Evolutionary conservation across 2,329 filamentous ascomycete genomes (phyloP), one percentile per base, ranked within the genome.

Genomic region (Trichoderma sp.): DNA sequence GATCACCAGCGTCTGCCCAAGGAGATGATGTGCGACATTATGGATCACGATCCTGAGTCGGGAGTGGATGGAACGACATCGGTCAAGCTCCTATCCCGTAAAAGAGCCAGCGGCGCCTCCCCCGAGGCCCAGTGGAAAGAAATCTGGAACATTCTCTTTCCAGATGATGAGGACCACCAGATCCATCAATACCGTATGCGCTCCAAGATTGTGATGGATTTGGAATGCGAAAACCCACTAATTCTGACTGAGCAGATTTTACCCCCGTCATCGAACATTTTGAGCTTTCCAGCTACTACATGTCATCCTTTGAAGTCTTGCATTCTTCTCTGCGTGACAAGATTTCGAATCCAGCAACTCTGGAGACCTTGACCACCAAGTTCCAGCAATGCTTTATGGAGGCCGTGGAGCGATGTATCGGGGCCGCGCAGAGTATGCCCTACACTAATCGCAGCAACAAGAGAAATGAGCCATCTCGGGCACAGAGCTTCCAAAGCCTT

Each of bases 401-500:
- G 68, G 78, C 78, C 0, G 70, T 81, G 3, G 76, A 80, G 27
- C 74, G 76, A 15, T 81, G 79, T 63, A 76, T 78, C 37, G 61
- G 71, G 32, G 71, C 75, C 25, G 79, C 79, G 0, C 76, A 79
- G 61, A 78, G 68, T 50, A 79, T 77, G 75, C 79, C 79, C 1
- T 81, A 81, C 67, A 74, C 77, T 2, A 81, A 81, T 67, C 73
- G 79, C 12, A 80, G 79, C 70, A 81, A 80, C 73, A 80, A 80
- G 68, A 78, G 77, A 67, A 75, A 73, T 56, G 78, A 80, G 39
- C 71, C 75, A 3, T 27, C 70, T 1, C 64, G 73, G 13, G 68
- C 71, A 0, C 71, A 73, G 34, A 63, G 68, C 34, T 61, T 70
- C 0, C 74, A 74, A 6, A 71, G 59, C 19, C 25, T 73, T 17